Base-by-base conservation (phyloP, 805 yeast genomes). In the Hanseniaspora pseudoguilliermondii region DNA sequence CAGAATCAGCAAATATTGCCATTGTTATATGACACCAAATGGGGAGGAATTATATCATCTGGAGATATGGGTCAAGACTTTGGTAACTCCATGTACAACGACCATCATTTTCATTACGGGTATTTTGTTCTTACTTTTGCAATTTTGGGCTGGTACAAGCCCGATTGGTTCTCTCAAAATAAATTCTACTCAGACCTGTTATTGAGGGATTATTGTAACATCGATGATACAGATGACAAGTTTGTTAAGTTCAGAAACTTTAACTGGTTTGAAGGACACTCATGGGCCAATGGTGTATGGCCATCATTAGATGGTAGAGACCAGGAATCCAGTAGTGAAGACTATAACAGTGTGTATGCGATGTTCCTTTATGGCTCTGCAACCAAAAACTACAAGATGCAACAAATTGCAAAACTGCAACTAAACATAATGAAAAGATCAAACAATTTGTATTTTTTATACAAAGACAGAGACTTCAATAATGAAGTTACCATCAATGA, bases 261-360 rank as follows among this genome's bases (percentile, higher is more conserved):
- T 68, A 87, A 83, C 64, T 84, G 86, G 86, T 84, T 70, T 64
- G 77, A 77, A 62, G 91, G 91, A 0, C 90, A 84, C 64, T 82
- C 89, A 0, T 83, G 84, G 79, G 91, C 90, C 0, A 82, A 81
- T 63, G 90, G 91, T 2, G 72, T 84, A 20, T 81, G 78, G 62
- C 75, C 79, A 36, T 75, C 82, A 59, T 86, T 85, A 8, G 90
- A 84, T 66, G 90, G 91, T 32, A 82, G 82, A 61, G 86, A 84
- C 66, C 81, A 84, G 65, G 90, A 84, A 66, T 80, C 86, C 0
- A 76, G 81, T 21, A 80, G 86, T 13, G 90, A 84, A 65, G 90
- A 84, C 65, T 83, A 83, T 59, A 84, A 84, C 63, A 81, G 83
- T 54, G 75, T 79, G 3, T 82, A 82, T 64, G 88, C 83, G 1